Evolutionary conservation across 352 stramenopile species (phyloP), one percentile per base, ranked within the genome.

Genomic region (Globisporangium parvum): DNA sequence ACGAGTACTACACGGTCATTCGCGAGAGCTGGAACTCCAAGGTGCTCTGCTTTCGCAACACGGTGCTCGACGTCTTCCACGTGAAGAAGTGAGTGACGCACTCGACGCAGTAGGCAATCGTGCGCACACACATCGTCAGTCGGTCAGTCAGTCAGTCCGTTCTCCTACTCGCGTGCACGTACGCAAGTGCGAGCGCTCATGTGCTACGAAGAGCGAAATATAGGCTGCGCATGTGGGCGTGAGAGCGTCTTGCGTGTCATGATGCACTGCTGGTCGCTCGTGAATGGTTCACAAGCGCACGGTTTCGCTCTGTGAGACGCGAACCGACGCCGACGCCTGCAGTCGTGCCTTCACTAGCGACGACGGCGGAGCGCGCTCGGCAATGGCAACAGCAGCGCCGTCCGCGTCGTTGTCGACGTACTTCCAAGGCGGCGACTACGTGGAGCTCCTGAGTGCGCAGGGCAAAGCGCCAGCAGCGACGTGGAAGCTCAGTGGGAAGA

Each of bases 1-100:
- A 91, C 62, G 81, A 89, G 71, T 91, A 88, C 68, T 91, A 91
- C 67, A 85, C 78, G 69, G 73, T 67, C 64, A 55, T 89, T 44
- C 78, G 81, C 47, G 56, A 87, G 63, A 54, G 68, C 20, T 91
- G 81, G 81, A 91, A 91, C 70, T 65, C 71, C 35, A 79, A 81
- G 62, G 75, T 91, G 35, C 47, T 89, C 35, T 57, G 59, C 23
- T 71, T 91, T 60, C 78, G 81, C 47, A 74, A 86, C 63, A 77
- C 70, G 53, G 60, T 70, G 48, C 64, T 76, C 53, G 77, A 77
- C 49, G 47, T 87, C 28, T 82, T 88, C 62, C 54, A 77, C 28
- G 59, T 47, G 62, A 85, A 73, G 20, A 69, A 69, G 57, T 69
- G 47, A 53, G 26, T 10, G 4, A n/a, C 9, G 18, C 10, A n/a